Evolutionary conservation across 2,329 filamentous ascomycete genomes (phyloP), one percentile per base, ranked within the genome.

Genomic region (Ophiosphaerella korrae): DNA sequence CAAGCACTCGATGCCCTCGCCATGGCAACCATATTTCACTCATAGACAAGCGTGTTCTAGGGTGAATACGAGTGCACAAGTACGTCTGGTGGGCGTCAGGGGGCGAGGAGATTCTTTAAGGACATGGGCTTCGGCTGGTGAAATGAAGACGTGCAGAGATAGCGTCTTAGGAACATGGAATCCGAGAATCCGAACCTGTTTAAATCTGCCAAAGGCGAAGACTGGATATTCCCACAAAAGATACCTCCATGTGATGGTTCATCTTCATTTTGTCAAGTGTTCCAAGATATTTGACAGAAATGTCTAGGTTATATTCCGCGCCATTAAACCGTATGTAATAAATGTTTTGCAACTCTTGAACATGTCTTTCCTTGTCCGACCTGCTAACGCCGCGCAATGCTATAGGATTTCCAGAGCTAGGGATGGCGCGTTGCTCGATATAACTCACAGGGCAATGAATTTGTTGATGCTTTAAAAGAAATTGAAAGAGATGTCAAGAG

Each of bases 11-110:
- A 31, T 55, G 46, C 41, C 18, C 36, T 8, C 58, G 43, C 29
- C 43, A 43, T 39, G 47, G 34, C 13, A 51, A 45, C 23, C 48
- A 54, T 35, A 52, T 51, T 45, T 60, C 48, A 41, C 55, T 53
- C 26, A 45, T 57, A 36, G 52, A 56, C 34, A 43, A 58, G 34
- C 35, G 39, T 34, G 53, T 42, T 13, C 44, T 58, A 18, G 47
- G 50, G 42, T 40, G 48, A 21, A 52, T 50, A 5, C 45, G 58
- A 31, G 51, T 53, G 12, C 33, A 45, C 8, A 45, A 53, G 24
- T 31, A 39, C 12, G 16, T 3, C 23, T 48, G 21, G 8, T 29
- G 18, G 29, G 24, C 2, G 18, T 6, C 24, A 23, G n/a, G 11
- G 21, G 11, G 6, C 26, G 26, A 3, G 11, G 11, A 29, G 11